These are phyloP conservation scores for Rhizopogon rudus DNA, from an alignment of 768 basidiomycete species.

Conservation along the genomic window DNA sequence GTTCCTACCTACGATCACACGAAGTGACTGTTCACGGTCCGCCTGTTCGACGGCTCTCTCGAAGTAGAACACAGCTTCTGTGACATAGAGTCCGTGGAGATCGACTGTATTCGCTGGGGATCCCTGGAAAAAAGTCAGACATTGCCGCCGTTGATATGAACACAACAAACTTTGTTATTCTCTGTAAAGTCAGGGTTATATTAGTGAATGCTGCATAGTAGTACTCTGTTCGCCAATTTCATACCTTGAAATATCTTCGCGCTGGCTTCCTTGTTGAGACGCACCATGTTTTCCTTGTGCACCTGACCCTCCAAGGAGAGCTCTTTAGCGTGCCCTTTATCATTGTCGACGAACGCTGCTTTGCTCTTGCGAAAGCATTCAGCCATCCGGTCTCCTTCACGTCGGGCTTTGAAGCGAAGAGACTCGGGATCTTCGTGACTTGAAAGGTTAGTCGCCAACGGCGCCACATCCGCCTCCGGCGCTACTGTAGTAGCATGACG, in stretches of 20 bases:
- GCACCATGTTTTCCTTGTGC: constrained; percentile 68
- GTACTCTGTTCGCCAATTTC: constrained; percentile 19
- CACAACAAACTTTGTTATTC: constrained; percentile 1
- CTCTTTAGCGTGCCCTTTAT: constrained; percentile 70
- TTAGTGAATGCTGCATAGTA: not conserved
- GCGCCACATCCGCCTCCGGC: not conserved
- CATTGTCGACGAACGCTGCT: constrained; percentile 55
- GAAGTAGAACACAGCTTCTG: constrained; percentile 71
- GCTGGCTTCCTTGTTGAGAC: constrained; percentile 68
- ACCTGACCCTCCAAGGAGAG: constrained; percentile 75
- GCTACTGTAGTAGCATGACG: too few relatives aligned
- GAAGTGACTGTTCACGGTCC: constrained; percentile 47
- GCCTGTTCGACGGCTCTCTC: constrained; percentile 57
- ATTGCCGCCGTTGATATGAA: not conserved
- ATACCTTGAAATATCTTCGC: constrained; percentile 78
- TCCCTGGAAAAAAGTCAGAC: not conserved
- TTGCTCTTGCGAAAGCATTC: constrained; percentile 51
- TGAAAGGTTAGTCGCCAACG: too few relatives aligned
- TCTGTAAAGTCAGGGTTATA: not conserved
- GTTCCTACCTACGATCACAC: constrained; percentile 72
- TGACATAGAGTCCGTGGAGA: constrained; percentile 82
- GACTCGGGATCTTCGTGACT: constrained; percentile 35
- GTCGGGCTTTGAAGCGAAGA: constrained; percentile 64
- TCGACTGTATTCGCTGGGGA: constrained; percentile 65
- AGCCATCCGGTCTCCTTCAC: constrained; percentile 71